Evolutionary conservation across 345 rosid species (phyloP).

Genomic region (Melaleuca quinquenervia): DNA sequence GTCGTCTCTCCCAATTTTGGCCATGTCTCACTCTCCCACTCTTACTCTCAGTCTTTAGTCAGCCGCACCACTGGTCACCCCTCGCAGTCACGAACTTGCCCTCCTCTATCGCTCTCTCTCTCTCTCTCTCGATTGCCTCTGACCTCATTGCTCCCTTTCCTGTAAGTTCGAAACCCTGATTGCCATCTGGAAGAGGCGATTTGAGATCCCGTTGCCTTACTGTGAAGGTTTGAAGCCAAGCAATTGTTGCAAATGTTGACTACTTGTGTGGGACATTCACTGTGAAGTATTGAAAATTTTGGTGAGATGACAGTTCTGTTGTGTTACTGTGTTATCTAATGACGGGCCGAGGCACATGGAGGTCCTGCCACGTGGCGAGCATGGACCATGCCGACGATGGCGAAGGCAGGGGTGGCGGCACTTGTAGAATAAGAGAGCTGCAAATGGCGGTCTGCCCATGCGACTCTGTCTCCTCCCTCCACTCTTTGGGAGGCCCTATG

Average conservation of each 20-base stretch:
- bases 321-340: no score
- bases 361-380: background rate
- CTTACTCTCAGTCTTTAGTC: background rate
- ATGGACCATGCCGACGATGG: background rate
- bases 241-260: background rate
- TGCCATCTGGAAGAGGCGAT: background rate
- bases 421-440: background rate
- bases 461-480: background rate
- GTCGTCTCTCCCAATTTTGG: no score
- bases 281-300: background rate
- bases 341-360: no score
- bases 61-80: background rate
- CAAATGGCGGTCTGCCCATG: background rate
- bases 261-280: background rate
- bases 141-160: fast-evolving
- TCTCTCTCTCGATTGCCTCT: background rate
- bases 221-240: background rate
- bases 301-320: background rate
- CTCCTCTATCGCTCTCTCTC: background rate
- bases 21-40: no score
- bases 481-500: background rate
- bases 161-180: background rate
- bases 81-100: no score
- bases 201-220: background rate
- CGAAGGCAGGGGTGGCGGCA: background rate